Evolutionary conservation across 2,329 filamentous ascomycete genomes (phyloP).

Genomic region (Hymenotorrendiella dingleyae): DNA sequence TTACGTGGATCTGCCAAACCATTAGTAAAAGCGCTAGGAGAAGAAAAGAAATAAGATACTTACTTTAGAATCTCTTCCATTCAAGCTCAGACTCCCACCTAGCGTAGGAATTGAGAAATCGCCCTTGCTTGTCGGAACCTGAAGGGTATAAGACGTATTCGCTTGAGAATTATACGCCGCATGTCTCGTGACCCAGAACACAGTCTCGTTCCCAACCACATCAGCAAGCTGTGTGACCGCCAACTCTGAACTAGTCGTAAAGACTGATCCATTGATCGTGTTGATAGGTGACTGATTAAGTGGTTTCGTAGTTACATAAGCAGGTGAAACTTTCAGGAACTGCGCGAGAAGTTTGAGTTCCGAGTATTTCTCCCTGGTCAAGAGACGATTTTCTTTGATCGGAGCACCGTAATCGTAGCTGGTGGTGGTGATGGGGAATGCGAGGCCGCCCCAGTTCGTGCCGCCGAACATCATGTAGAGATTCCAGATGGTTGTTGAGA

Average conservation of each 20-base stretch:
- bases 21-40: not conserved
- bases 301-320: slow-evolving; percentile 36
- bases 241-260: slow-evolving; percentile 38
- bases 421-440: slow-evolving; percentile 57
- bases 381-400: slow-evolving; percentile 13
- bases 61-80: slow-evolving; percentile 52
- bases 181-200: slow-evolving; percentile 58
- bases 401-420: slow-evolving; percentile 40
- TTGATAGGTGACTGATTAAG: not conserved
- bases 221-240: slow-evolving; percentile 54
- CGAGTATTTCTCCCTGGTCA: slow-evolving; percentile 16
- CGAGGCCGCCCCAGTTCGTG: slow-evolving; percentile 76
- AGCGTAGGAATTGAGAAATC: slow-evolving; percentile 51
- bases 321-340: slow-evolving; percentile 17
- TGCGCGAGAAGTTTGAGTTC: slow-evolving; percentile 19
- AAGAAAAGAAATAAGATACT: not conserved
- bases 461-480: slow-evolving; percentile 53
- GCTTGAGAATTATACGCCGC: slow-evolving; percentile 41
- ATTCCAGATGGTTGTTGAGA: not conserved
- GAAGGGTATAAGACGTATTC: slow-evolving; percentile 25
- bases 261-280: slow-evolving; percentile 31
- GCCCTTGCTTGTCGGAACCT: slow-evolving; percentile 49
- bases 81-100: slow-evolving; percentile 48
- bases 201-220: slow-evolving; percentile 42
- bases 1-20: slow-evolving; percentile 47